Percentiles rank a stretch among this genome's conserved stretches.
Evolutionary conservation across 2,329 filamentous ascomycete species (phyloP).

Genomic region (Orbilia brochopaga): DNA sequence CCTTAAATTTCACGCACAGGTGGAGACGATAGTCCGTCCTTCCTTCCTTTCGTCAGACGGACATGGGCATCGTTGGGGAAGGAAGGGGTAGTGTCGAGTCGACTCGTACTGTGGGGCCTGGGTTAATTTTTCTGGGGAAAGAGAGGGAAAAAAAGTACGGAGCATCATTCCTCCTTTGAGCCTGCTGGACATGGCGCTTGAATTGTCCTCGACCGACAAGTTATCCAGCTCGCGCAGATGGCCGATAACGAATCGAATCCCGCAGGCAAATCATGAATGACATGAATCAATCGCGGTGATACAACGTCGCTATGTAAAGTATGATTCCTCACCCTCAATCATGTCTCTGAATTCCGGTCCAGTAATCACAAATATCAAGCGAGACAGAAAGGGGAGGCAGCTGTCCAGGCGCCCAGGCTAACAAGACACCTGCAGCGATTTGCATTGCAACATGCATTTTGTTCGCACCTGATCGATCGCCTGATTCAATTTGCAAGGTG

Average conservation of each 20-base stretch:
- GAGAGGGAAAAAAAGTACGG: too few species aligned
- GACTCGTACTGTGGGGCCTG: background rate
- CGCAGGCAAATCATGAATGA: background rate
- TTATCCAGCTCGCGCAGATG: slow-evolving; percentile 6
- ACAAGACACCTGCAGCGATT: background rate
- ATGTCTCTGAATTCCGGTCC: slow-evolving; percentile 1
- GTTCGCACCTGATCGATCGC: slow-evolving; percentile 7
- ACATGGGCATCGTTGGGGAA: background rate
- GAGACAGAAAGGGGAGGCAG: background rate
- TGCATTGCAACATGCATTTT: too few species aligned
- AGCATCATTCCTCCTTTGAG: background rate
- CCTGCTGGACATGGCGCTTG: background rate
- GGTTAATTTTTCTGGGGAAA: background rate
- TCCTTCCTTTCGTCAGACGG: background rate
- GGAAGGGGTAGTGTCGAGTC: background rate
- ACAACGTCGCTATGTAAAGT: background rate
- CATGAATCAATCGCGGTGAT: too few species aligned
- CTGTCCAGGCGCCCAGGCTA: background rate
- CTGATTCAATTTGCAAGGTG: slow-evolving; percentile 12
- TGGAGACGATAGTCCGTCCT: background rate
- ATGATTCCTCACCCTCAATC: background rate
- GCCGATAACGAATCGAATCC: background rate
- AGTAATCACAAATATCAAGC: background rate
- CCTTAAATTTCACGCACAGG: background rate
- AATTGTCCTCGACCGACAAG: too few species aligned